Evolutionary conservation across 148 eudicot species (phyloP).

Genomic region (Chenopodium berlandieri): DNA sequence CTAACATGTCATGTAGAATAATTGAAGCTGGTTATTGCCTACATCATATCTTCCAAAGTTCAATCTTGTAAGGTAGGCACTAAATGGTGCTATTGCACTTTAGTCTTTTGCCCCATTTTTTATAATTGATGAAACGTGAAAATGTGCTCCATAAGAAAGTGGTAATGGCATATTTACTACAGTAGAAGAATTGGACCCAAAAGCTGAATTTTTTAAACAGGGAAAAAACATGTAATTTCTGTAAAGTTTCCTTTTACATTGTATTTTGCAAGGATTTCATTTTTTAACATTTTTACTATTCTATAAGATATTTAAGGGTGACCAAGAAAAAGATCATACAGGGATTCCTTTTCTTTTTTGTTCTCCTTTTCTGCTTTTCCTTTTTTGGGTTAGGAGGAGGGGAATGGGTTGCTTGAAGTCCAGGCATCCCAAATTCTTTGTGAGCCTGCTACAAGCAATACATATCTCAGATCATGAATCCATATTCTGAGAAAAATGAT

Average conservation of each 20-base stretch:
- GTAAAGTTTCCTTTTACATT: constrained; percentile 7
- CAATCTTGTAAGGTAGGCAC: constrained; percentile 5
- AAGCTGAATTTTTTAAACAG: not conserved
- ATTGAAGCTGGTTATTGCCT: constrained; percentile 6
- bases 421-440: not conserved
- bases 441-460: not conserved
- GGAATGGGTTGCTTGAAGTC: not conserved
- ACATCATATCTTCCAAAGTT: not conserved
- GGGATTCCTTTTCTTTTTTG: constrained; percentile 3
- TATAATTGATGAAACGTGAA: not conserved
- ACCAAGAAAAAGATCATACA: not conserved
- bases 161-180: not conserved
- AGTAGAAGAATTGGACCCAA: not conserved
- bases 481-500: not conserved
- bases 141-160: not conserved
- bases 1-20: not conserved
- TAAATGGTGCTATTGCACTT: not conserved
- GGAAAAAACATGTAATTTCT: not conserved
- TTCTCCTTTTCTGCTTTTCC: not conserved
- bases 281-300: not conserved
- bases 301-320: not conserved
- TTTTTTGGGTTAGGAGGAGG: not conserved
- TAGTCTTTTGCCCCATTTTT: not conserved
- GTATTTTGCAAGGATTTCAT: not conserved
- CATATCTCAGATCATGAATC: constrained; percentile 8